These are phyloP conservation scores for Adansonia grandidieri DNA, from an alignment of 441 rosid species.

Conservation along the genomic window DNA sequence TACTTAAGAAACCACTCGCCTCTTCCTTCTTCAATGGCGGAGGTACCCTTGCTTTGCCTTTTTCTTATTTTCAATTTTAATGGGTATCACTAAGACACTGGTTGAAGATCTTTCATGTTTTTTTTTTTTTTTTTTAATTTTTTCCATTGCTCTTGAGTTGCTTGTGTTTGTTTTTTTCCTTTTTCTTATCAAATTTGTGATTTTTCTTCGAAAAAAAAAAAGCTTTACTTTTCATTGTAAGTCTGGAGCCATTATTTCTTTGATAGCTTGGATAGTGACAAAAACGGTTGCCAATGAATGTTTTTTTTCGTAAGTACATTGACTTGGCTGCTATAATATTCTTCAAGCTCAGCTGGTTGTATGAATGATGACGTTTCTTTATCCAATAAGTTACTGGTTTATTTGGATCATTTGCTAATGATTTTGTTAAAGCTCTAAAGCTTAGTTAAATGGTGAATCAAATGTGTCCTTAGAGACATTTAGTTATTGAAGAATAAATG, in stretches of 20 bases:
- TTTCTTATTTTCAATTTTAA: neutral
- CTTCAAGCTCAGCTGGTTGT: slow-evolving; percentile 3
- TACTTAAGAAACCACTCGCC: slow-evolving; percentile 45
- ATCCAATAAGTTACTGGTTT: neutral
- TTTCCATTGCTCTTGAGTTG: neutral
- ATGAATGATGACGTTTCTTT: neutral
- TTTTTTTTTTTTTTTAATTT: neutral
- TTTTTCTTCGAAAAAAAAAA: neutral
- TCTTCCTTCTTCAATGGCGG: slow-evolving; percentile 53
- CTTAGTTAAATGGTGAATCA: neutral
- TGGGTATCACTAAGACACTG: neutral
- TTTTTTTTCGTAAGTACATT: neutral
- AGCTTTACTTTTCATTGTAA: neutral
- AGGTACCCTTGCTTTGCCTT: slow-evolving; percentile 34
- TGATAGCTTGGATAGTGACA: neutral
- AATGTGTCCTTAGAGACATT: neutral
- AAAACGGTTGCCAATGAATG: neutral
- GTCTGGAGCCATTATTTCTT: slow-evolving; percentile 12
- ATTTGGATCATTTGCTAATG: neutral
- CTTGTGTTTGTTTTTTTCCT: neutral
- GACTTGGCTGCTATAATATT: neutral
- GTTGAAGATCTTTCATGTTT: neutral
- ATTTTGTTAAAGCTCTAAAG: slow-evolving; percentile 1
- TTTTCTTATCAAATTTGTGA: neutral
- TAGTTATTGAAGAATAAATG: neutral